These are phyloP conservation scores for Gautieria morchelliformis DNA, from an alignment of 768 basidiomycete species.

Conservation along the genomic window DNA sequence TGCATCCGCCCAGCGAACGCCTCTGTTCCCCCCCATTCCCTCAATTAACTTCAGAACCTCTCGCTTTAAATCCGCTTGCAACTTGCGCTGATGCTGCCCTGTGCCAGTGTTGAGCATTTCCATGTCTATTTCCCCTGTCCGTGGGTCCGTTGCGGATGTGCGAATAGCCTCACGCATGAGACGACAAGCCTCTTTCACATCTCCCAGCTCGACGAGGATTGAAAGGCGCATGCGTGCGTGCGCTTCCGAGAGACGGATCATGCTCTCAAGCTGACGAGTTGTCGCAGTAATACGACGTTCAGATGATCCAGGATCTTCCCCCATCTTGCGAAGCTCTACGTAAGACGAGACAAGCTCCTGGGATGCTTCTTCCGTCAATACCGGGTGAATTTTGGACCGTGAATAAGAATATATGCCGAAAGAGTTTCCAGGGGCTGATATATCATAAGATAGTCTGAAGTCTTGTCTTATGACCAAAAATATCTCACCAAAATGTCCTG, in stretches of 20 bases:
- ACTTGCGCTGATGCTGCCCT: slow-evolving; percentile 72
- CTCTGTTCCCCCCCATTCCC: slow-evolving; percentile 36
- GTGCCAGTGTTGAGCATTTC: slow-evolving; percentile 92
- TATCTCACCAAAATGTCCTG: slow-evolving; percentile 67
- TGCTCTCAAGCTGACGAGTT: slow-evolving; percentile 91
- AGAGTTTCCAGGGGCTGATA: slow-evolving; percentile 78
- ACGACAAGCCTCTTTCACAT: slow-evolving; percentile 87
- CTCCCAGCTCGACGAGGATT: slow-evolving; percentile 71
- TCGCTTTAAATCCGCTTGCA: slow-evolving; percentile 83
- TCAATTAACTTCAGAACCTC: slow-evolving; percentile 67
- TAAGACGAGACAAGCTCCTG: slow-evolving; percentile 81
- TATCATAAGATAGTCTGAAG: not conserved
- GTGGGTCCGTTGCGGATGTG: slow-evolving; percentile 90
- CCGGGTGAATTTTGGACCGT: slow-evolving; percentile 74
- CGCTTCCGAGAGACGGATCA: slow-evolving; percentile 93
- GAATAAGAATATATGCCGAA: slow-evolving; percentile 94
- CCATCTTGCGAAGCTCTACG: slow-evolving; percentile 89
- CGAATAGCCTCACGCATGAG: slow-evolving; percentile 95
- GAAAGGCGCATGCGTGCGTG: slow-evolving; percentile 96
- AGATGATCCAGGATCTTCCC: slow-evolving; percentile 72
- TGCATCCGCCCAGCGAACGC: slow-evolving; percentile 78
- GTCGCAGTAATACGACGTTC: slow-evolving; percentile 98
- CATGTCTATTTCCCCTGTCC: slow-evolving; percentile 96
- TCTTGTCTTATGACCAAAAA: not conserved
- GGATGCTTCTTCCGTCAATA: slow-evolving; percentile 77